Evolutionary conservation across 768 basidiomycete species (phyloP).

Genomic region (Termitomyces bulborhizus): DNA sequence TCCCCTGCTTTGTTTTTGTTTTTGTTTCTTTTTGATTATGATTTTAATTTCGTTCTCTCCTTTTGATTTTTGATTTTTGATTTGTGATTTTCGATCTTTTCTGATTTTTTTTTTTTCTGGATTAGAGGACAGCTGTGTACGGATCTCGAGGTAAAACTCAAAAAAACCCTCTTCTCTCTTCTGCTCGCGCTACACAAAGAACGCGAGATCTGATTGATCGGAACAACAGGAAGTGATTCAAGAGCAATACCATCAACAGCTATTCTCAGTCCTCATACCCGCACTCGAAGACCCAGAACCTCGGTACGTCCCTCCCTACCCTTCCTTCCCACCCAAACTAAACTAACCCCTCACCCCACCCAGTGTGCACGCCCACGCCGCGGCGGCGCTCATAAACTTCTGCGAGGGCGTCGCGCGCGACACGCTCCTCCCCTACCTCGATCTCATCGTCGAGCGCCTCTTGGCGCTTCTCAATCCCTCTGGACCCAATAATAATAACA

Average conservation of each 20-base stretch:
- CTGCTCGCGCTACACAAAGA: too few species aligned
- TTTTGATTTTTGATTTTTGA: too few species aligned
- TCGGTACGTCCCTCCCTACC: constrained; percentile 34
- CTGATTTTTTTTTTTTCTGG: too few species aligned
- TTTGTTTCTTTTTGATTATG: too few species aligned
- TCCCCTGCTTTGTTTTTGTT: background rate
- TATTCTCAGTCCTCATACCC: constrained; percentile 67
- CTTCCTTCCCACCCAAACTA: too few species aligned
- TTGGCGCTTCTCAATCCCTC: constrained; percentile 42
- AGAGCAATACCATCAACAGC: constrained; percentile 56
- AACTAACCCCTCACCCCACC: background rate
- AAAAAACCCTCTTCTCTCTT: too few species aligned
- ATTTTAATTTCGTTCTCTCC: too few species aligned
- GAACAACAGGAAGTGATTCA: constrained; percentile 68
- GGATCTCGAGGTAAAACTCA: constrained; percentile 74
- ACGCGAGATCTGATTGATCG: too few species aligned
- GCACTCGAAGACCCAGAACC: constrained; percentile 72
- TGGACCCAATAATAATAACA: too few species aligned
- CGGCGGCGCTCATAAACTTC: constrained; percentile 86
- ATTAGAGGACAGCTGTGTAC: constrained; percentile 82
- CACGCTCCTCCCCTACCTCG: constrained; percentile 70
- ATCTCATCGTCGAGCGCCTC: constrained; percentile 70
- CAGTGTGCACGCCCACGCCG: constrained; percentile 84
- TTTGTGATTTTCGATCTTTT: too few species aligned
- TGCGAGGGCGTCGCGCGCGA: constrained; percentile 80